Conservation (phyloP, 1,139 yeast species). For the Protomyces lactucae-debilis region DNA sequence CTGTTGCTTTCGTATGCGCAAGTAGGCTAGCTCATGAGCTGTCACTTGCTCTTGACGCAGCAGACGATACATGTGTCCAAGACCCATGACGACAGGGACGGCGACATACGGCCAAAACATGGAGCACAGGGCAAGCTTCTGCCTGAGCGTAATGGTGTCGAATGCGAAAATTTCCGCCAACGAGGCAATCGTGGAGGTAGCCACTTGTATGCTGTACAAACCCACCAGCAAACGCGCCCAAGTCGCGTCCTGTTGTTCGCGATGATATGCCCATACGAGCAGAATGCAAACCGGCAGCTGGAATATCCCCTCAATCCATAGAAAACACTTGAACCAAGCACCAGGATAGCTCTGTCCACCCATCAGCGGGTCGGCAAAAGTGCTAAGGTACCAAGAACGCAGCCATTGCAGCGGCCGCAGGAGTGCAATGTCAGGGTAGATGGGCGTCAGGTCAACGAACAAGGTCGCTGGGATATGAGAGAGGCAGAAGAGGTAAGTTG, state of each 20-base stretch:
- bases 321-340: conserved; percentile 14
- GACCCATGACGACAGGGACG: conserved; percentile 7
- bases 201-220: conserved; percentile 6
- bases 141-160: not conserved
- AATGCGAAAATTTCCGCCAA: conserved; percentile 7
- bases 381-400: not conserved
- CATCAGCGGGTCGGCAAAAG: conserved; percentile 13
- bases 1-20: not conserved
- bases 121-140: conserved; percentile 1
- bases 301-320: conserved; percentile 5
- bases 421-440: conserved; percentile 3
- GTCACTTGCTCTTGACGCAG: not conserved
- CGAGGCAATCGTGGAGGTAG: conserved; percentile 17
- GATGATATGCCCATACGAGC: not conserved
- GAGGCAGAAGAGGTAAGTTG: conserved; percentile 2
- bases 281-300: conserved; percentile 12
- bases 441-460: conserved; percentile 9
- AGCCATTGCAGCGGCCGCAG: conserved; percentile 4
- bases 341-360: conserved; percentile 13
- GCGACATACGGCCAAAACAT: conserved; percentile 10
- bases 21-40: not conserved
- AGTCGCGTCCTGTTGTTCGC: not conserved
- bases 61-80: not conserved
- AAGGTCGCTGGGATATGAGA: conserved; percentile 16
- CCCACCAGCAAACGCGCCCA: conserved; percentile 7